These are phyloP conservation scores for Tricholoma bakamatsutake DNA, from an alignment of 768 basidiomycete genomes.

Conservation along the genomic window DNA sequence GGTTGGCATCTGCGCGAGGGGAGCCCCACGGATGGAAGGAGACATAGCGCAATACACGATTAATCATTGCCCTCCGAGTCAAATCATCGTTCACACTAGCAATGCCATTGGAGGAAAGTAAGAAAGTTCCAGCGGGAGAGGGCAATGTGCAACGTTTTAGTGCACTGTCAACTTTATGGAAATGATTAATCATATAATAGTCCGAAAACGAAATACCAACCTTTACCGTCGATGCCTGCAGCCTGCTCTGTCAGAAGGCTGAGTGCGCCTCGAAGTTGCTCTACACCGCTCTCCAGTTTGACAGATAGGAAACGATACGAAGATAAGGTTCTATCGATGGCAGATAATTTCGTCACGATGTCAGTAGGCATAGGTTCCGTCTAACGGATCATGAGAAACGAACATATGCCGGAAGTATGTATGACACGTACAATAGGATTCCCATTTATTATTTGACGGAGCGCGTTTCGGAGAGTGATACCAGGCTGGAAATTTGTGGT, in stretches of 20 bases:
- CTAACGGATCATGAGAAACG: constrained; percentile 3
- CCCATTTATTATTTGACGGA: constrained; percentile 44
- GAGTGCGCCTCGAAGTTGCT: constrained; percentile 34
- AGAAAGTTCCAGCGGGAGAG: constrained; percentile 45
- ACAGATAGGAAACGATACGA: constrained; percentile 26
- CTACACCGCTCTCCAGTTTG: constrained; percentile 25
- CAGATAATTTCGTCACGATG: constrained; percentile 26
- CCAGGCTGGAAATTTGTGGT: constrained; percentile 70
- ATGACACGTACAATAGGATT: constrained; percentile 16
- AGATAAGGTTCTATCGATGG: constrained; percentile 25
- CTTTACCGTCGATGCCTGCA: constrained; percentile 39
- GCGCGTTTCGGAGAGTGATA: constrained; percentile 65
- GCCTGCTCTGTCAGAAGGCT: constrained; percentile 27
- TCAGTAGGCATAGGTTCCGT: constrained; percentile 20
- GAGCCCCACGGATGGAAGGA: constrained; percentile 79
- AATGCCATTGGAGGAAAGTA: constrained; percentile 35
- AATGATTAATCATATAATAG: constrained; percentile 3
- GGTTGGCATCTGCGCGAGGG: constrained; percentile 50
- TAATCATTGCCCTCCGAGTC: constrained; percentile 37
- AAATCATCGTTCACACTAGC: constrained; percentile 26
- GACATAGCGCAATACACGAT: constrained; percentile 59
- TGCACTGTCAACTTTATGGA: constrained; percentile 34
- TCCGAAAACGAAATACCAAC: constrained; percentile 20
- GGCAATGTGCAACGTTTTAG: constrained; percentile 31
- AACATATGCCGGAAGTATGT: not conserved